Percentiles rank a stretch among this genome's conserved stretches.
Evolutionary conservation across 2,329 filamentous ascomycete species (phyloP).

Genomic region (Alternaria gaisen): DNA sequence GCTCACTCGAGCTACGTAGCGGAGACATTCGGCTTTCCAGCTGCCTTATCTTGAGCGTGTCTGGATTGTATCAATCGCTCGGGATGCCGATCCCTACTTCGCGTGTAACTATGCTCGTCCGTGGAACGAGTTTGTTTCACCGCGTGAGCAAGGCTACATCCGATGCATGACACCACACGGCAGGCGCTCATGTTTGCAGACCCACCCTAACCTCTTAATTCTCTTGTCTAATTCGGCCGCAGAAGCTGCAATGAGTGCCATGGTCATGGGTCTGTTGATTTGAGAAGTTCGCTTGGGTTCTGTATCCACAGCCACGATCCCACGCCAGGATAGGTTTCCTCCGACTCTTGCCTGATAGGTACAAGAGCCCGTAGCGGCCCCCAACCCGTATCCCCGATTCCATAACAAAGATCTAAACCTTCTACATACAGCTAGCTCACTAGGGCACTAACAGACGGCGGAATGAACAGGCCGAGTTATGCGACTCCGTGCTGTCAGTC

Average conservation of each 20-base stretch:
- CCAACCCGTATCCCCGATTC: background rate
- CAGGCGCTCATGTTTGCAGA: background rate
- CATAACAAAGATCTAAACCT: background rate
- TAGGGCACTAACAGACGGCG: background rate
- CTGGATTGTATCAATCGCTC: background rate
- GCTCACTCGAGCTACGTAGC: background rate
- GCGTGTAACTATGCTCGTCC: background rate
- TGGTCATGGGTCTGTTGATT: background rate
- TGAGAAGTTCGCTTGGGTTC: background rate
- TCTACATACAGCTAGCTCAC: background rate
- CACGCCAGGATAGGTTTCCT: background rate
- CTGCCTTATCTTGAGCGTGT: background rate
- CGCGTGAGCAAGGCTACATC: background rate
- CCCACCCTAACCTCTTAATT: background rate
- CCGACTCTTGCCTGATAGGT: background rate
- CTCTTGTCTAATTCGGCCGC: background rate
- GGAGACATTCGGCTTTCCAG: background rate
- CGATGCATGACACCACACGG: background rate
- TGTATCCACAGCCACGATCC: conserved; percentile 2
- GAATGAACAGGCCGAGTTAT: background rate
- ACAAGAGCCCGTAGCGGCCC: background rate
- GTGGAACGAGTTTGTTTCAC: background rate
- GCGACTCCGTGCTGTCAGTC: background rate
- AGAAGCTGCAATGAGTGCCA: background rate
- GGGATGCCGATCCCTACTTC: background rate